Base-by-base conservation (phyloP, 2,329 filamentous ascomycete genomes). In the Hypoxylon sp. region DNA sequence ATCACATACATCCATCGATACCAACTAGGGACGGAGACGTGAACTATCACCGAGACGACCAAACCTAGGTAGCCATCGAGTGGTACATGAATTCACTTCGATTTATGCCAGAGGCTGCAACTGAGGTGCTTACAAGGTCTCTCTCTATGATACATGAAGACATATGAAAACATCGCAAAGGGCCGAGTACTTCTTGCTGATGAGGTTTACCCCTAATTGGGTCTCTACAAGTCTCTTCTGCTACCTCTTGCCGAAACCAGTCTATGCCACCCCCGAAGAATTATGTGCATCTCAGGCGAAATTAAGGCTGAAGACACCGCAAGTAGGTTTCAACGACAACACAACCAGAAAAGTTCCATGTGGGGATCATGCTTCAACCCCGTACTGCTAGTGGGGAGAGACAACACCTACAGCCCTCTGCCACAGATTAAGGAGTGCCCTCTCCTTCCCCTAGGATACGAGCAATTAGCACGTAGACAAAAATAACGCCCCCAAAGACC, bases 381-480 rank as follows among this genome's bases (percentile, higher is more conserved):
- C 26, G 22, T 50, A 5, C 44, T 31, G 14, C 17, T 3, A 31
- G 54, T 22, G 13, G 29, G 17, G 33, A 26, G 19, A 22, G 33
- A 42, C 10, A 37, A 13, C n/a, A 24, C 17, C 35, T 17, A 19
- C 19, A 26, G 46, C 24, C 19, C 24, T 26, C 37, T 17, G 13
- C 14, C 3, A 19, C 19, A 6, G 35, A 50, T 55, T 63, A 73
- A 14, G 59, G 24, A 11, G 59, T 52, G n/a, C 60, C 71, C 48
- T 78, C 73, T 5, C 82, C 83, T 44, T 81, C 79, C 42, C 90
- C 89, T 35, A 97, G 80, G 13, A 97, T 79, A 73, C 95, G 86
- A 33, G 93, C 92, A 63, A 97, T 85, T 54, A 97, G 81, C 10
- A 97, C 94, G 80, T 98, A 98, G 14, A 91, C 81, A 76, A 98